Evolutionary conservation across 2,329 filamentous ascomycete genomes (phyloP).

Genomic region (Teratosphaeria zuluensis): DNA sequence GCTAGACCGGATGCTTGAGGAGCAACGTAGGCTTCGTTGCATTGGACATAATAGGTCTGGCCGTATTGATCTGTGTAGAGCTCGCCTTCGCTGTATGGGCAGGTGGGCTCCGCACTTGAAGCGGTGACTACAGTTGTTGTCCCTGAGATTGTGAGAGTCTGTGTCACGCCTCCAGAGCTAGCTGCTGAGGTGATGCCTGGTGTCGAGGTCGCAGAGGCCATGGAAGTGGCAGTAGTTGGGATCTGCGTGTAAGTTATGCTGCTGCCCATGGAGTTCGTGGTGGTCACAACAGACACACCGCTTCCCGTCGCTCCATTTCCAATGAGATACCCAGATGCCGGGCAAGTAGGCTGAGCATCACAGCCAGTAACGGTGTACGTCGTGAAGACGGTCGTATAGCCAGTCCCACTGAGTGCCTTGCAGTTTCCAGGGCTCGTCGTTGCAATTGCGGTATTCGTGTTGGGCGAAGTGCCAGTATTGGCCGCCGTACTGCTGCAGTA

Average conservation of each 20-base stretch:
- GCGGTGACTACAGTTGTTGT: conserved; percentile 1
- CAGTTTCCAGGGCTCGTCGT: conserved; percentile 14
- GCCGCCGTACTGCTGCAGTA: not conserved
- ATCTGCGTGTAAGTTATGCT: conserved; percentile 15
- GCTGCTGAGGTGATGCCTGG: conserved; percentile 1
- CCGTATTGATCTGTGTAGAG: conserved; percentile 17
- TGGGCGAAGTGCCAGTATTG: not conserved
- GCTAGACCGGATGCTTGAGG: conserved; percentile 4
- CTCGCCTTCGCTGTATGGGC: conserved; percentile 15
- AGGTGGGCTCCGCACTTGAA: conserved; percentile 13
- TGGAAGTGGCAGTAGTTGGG: conserved; percentile 1
- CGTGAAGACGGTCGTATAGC: conserved; percentile 23
- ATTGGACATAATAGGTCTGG: conserved; percentile 16
- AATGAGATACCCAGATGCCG: conserved; percentile 16
- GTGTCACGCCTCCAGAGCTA: conserved; percentile 1
- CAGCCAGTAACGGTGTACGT: conserved; percentile 24
- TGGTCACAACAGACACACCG: conserved; percentile 12
- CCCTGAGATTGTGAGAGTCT: conserved; percentile 1
- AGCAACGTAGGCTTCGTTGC: conserved; percentile 5
- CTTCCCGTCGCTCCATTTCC: conserved; percentile 8
- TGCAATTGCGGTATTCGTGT: not conserved
- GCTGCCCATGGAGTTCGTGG: conserved; percentile 10
- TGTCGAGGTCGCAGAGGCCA: not conserved
- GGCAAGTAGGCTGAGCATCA: conserved; percentile 19
- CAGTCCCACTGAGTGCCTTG: conserved; percentile 15